These are phyloP conservation scores for Fermentozyma sake DNA, from an alignment of 1,139 yeast genomes.

Conservation along the genomic window DNA sequence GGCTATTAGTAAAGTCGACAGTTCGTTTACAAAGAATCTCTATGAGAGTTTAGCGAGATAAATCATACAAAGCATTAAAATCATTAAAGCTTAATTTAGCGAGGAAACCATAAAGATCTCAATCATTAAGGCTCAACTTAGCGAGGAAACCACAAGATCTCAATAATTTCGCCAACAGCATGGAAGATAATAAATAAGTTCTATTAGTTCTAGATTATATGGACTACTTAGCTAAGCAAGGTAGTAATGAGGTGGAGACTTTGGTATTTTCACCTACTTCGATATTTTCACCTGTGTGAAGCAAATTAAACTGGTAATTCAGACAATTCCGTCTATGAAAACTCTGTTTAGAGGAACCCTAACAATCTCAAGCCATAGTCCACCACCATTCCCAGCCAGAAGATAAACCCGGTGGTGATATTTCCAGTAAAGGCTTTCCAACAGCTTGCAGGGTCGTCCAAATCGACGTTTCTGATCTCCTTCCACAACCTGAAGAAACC, in stretches of 20 bases:
- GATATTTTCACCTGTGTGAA: no score
- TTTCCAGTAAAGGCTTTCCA: slow-evolving; percentile 78
- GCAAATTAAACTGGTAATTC: no score
- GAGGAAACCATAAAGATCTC: background rate
- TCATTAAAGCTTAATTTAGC: background rate
- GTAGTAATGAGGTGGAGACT: no score
- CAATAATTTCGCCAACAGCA: no score
- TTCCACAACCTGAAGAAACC: slow-evolving; percentile 65
- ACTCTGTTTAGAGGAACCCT: slow-evolving; percentile 34
- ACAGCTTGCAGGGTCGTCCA: slow-evolving; percentile 76
- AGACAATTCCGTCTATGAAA: no score
- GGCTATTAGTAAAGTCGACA: slow-evolving; percentile 26
- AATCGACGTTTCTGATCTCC: slow-evolving; percentile 68
- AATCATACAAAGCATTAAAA: background rate
- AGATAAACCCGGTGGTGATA: slow-evolving; percentile 73
- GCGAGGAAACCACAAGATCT: background rate
- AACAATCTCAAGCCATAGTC: slow-evolving; percentile 60
- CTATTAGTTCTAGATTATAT: no score
- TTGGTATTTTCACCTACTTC: no score
- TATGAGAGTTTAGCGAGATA: slow-evolving; percentile 6
- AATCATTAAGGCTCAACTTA: background rate
- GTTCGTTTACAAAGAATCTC: slow-evolving; percentile 13
- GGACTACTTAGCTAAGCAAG: no score
- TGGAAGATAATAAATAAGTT: no score
- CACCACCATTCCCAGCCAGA: slow-evolving; percentile 70